These are phyloP conservation scores for Pinus albicaulis DNA, from an alignment of 75 land plant genomes.

Conservation along the genomic window DNA sequence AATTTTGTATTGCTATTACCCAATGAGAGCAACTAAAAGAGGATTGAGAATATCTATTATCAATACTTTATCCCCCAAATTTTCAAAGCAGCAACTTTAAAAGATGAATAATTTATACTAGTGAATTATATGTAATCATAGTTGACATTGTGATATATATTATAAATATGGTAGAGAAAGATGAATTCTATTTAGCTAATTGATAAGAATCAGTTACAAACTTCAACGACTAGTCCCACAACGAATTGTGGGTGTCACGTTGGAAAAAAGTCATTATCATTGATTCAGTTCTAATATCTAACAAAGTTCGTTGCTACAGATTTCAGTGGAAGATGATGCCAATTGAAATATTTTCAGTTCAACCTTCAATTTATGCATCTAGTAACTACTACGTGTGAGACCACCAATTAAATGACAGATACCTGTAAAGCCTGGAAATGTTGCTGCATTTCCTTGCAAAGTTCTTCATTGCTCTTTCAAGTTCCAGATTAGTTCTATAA, in stretches of 20 bases:
- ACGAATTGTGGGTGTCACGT: no score
- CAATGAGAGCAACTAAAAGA: background rate
- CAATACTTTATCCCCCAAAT: background rate
- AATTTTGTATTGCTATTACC: background rate
- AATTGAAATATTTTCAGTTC: background rate
- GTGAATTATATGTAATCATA: no score
- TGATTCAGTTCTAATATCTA: background rate
- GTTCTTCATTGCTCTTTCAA: conserved; percentile 57
- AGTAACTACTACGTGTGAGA: background rate
- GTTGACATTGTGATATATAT: no score
- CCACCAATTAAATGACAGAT: conserved; percentile 4
- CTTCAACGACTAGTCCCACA: no score
- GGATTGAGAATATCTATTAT: background rate
- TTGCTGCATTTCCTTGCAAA: conserved; percentile 63
- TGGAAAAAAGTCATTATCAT: no score
- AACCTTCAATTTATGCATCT: conserved; percentile 4
- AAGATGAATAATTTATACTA: background rate
- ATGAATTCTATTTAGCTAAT: no score
- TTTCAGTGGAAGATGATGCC: background rate
- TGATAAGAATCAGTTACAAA: no score
- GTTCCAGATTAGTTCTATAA: conserved; percentile 70
- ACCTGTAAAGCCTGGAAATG: conserved; percentile 87
- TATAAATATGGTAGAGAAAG: no score
- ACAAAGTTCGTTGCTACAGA: background rate
- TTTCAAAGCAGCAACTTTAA: background rate